Conservation (phyloP, 164 flowering plant species). For the Dillenia turbinata region DNA sequence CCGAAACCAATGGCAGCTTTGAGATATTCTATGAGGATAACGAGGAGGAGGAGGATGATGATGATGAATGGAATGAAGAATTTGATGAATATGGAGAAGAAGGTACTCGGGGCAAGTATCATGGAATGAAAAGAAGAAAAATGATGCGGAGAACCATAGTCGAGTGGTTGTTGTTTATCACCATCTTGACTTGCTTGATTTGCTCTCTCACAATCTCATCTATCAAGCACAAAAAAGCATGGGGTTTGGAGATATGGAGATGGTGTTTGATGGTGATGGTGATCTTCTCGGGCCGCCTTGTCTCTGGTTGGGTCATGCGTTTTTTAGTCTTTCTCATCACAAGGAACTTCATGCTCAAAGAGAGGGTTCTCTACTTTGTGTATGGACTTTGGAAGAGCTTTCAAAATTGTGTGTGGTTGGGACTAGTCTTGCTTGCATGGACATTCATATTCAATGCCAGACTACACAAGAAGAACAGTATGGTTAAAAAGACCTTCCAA, state of each 20-base stretch:
- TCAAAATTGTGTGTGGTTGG: conserved; percentile 42
- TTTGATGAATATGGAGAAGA: conserved; percentile 7
- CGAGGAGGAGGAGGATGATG: conserved; percentile 7
- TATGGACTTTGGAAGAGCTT: conserved; percentile 37
- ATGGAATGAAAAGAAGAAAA: conserved; percentile 13
- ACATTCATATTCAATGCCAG: conserved; percentile 25
- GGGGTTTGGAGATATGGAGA: conserved; percentile 36
- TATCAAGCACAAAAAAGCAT: conserved; percentile 1
- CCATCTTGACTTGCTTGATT: conserved; percentile 18
- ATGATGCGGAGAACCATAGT: conserved; percentile 10
- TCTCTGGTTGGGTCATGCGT: conserved; percentile 30
- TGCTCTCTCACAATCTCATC: conserved; percentile 19
- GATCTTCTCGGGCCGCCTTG: conserved; percentile 34
- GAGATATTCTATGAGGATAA: neutral
- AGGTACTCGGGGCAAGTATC: neutral
- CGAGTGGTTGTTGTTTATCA: conserved; percentile 23
- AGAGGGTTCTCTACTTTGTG: conserved; percentile 46
- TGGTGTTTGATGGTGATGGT: conserved; percentile 42
- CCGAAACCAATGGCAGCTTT: neutral
- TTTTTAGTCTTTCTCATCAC: conserved; percentile 40
- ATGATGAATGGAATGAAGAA: conserved; percentile 1
- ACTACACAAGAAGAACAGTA: conserved; percentile 16
- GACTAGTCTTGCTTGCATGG: conserved; percentile 36
- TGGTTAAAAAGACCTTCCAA: conserved; percentile 14
- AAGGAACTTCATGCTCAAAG: conserved; percentile 39